Conservation (phyloP, 192 early-diverging fungal species). For the Thamnidium elegans region DNA sequence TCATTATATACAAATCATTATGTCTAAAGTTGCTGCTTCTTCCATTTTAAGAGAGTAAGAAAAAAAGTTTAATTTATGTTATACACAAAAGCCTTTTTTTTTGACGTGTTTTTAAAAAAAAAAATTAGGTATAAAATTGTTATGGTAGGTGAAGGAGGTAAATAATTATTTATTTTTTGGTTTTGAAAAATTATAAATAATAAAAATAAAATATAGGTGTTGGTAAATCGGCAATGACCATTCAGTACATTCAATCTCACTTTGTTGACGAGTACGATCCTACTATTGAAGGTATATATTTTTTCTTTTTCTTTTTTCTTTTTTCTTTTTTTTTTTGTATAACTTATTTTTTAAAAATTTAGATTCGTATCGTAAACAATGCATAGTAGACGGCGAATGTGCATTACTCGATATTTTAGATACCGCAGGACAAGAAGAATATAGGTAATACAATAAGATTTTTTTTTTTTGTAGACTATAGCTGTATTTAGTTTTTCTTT, state of each 20-base stretch:
- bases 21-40: neutral
- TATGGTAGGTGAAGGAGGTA: constrained; percentile 56
- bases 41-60: constrained; percentile 4
- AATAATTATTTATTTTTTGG: neutral
- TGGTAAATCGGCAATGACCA: constrained; percentile 79
- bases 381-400: constrained; percentile 84
- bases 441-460: constrained; percentile 32
- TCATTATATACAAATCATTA: neutral
- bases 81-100: neutral
- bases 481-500: no score
- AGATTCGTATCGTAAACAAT: constrained; percentile 96
- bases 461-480: constrained; percentile 15
- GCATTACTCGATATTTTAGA: constrained; percentile 92
- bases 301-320: neutral
- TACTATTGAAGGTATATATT: constrained; percentile 73
- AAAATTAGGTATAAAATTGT: constrained; percentile 49
- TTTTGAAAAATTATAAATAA: neutral
- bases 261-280: constrained; percentile 92
- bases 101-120: neutral
- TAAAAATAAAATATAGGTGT: constrained; percentile 38
- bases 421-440: constrained; percentile 96
- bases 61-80: neutral
- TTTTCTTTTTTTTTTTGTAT: neutral
- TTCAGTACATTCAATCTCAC: constrained; percentile 78
- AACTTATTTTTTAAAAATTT: no score